These are phyloP conservation scores for Lactarius hengduanensis DNA, from an alignment of 768 basidiomycete species.

Conservation along the genomic window DNA sequence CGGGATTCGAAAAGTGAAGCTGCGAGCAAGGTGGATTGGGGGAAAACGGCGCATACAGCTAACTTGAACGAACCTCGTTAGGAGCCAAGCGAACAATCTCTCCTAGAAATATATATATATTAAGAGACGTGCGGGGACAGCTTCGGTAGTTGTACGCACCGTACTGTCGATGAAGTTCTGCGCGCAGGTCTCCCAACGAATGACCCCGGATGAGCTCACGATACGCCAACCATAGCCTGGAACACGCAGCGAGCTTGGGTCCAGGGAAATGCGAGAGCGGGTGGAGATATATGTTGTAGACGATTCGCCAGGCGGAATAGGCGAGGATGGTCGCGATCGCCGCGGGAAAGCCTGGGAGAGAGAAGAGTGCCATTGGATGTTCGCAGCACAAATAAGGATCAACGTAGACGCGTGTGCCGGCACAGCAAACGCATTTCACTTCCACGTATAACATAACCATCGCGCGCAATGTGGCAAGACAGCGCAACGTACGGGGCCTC, in stretches of 20 bases:
- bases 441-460: slow-evolving; percentile 9
- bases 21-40: not conserved
- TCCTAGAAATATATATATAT: not conserved
- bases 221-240: not conserved
- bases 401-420: not conserved
- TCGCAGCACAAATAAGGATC: slow-evolving; percentile 5
- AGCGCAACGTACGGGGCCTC: slow-evolving; percentile 55
- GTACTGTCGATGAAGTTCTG: not conserved
- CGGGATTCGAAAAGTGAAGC: slow-evolving; percentile 1
- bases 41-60: not conserved
- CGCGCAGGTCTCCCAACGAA: not conserved
- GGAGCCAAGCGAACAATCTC: not conserved
- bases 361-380: not conserved
- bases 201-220: not conserved
- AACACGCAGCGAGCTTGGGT: not conserved
- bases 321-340: no score
- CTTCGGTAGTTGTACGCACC: not conserved
- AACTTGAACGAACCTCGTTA: not conserved
- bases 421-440: no score
- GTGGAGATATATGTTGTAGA: not conserved
- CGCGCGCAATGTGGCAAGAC: slow-evolving; percentile 71
- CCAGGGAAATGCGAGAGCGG: not conserved
- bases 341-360: not conserved
- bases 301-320: not conserved
- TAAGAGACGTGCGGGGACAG: not conserved